These are phyloP conservation scores for Nannochloropsis salina DNA, from an alignment of 108 stramenopile species.

Conservation along the genomic window DNA sequence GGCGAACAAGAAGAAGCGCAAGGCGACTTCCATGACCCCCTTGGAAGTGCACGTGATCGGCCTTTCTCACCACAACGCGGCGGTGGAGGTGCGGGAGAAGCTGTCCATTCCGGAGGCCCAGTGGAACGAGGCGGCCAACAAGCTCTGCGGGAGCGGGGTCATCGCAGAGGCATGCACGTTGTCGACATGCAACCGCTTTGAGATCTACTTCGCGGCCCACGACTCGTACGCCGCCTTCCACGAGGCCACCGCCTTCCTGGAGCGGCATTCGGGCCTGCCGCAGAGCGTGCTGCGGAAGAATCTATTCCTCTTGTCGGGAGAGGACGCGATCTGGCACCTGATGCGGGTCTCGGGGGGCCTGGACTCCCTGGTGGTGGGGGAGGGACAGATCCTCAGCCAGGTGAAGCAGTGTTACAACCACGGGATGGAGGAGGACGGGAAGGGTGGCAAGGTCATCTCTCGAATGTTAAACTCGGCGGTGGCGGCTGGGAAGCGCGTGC, in stretches of 20 bases:
- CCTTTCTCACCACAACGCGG: constrained; percentile 91
- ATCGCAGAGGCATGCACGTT: constrained; percentile 89
- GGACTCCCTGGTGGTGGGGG: constrained; percentile 96
- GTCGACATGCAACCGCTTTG: constrained; percentile 97
- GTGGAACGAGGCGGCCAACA: constrained; percentile 81
- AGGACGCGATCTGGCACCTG: constrained; percentile 95
- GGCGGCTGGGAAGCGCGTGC: constrained; percentile 90
- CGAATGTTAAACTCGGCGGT: constrained; percentile 87
- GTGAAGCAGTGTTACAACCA: constrained; percentile 89
- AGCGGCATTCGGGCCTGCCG: constrained; percentile 70
- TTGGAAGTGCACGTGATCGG: constrained; percentile 90
- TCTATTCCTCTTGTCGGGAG: constrained; percentile 85
- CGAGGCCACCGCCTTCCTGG: constrained; percentile 75
- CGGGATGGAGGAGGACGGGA: constrained; percentile 88
- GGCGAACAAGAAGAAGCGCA: constrained; percentile 49
- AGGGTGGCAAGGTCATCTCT: constrained; percentile 89
- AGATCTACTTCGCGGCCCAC: constrained; percentile 86
- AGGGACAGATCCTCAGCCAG: constrained; percentile 88
- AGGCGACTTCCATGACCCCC: constrained; percentile 57
- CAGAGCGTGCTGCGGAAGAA: constrained; percentile 72
- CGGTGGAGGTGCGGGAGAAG: constrained; percentile 94
- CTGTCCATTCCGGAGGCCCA: constrained; percentile 87
- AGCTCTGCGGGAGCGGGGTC: constrained; percentile 63
- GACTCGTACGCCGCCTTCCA: constrained; percentile 77
- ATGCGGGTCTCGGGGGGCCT: constrained; percentile 92